These are phyloP conservation scores for Sphagnum fallax DNA, from an alignment of 228 moss, liverwort and hornwort genomes.

Conservation along the genomic window DNA sequence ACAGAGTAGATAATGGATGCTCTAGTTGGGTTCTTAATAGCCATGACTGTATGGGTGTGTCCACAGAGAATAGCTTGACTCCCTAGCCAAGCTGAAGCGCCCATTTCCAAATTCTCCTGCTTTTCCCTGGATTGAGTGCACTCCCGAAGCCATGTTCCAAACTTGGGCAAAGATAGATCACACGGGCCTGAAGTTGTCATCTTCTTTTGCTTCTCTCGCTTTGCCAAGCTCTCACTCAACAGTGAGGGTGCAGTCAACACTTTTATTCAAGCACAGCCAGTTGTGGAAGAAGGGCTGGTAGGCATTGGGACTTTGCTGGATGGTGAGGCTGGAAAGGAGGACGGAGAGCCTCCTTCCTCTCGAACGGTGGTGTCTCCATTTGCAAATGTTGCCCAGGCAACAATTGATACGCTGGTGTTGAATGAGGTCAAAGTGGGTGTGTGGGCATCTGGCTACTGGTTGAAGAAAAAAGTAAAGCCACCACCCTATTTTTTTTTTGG, in stretches of 20 bases:
- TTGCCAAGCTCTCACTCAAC: conserved; percentile 12
- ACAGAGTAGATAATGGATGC: too few species aligned
- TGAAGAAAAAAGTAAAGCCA: too few species aligned
- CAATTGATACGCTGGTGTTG: conserved; percentile 13
- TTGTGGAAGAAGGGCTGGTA: too few species aligned
- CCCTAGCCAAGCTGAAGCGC: conserved; percentile 70
- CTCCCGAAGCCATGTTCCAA: conserved; percentile 54
- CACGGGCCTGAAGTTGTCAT: conserved; percentile 32
- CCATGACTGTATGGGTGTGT: too few species aligned
- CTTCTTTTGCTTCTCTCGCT: conserved; percentile 19
- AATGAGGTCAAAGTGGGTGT: conserved; percentile 31
- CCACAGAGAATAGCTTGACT: conserved; percentile 79
- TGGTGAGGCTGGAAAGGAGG: conserved; percentile 81
- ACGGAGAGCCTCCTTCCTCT: conserved; percentile 84
- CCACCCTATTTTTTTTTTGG: too few species aligned
- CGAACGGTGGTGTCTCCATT: conserved; percentile 12
- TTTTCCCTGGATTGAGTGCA: conserved; percentile 53
- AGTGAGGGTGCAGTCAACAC: conserved; percentile 17
- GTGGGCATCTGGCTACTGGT: conserved; percentile 15
- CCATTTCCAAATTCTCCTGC: conserved; percentile 53
- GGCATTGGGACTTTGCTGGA: conserved; percentile 25
- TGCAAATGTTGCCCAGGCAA: conserved; percentile 27
- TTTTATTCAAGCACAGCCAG: neutral
- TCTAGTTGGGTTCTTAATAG: too few species aligned
- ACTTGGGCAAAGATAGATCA: conserved; percentile 61